Base-by-base conservation (phyloP, 1,284 basidiomycete species). In the Puccinia coronata region DNA sequence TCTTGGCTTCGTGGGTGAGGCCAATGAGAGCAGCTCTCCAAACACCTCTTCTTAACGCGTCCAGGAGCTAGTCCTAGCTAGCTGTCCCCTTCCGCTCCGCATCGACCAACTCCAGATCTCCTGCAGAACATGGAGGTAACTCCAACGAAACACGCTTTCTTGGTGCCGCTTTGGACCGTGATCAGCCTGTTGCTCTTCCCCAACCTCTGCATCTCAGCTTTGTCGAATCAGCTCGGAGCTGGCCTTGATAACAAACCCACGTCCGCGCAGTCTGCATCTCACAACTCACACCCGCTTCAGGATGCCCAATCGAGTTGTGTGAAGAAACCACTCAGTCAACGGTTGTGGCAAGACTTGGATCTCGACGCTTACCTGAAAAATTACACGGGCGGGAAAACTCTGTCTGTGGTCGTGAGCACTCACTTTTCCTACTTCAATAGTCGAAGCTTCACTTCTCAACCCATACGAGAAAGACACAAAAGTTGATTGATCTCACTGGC, bases 331-430 rank as follows among this genome's bases (percentile, higher is more conserved):
- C 61, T 81, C 41, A 81, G 31, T 25, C 59, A 74, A 74, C 25
- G 73, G 12, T 25, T 81, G 69, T 81, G 79, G 79, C 47, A 67
- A 47, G 71, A 81, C 63, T 67, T 81, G 49, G 41, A 81, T 14
- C 49, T 81, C 25, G 61, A 81, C 39, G 34, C 39, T 53, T 81
- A 81, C 47, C 70, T 81, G 23, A 23, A 43, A 16, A 41, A 73
- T 34, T 81, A 81, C 51, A 65, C 49, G n/a, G 79, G 79, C 18
- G 79, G 79, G 23, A 53, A 59, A 18, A 81, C 79, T 14, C 49
- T 81, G 28, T 74, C 79, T 55, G 69, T 81, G 18, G 53, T 63
- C 16, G 79, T 81, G 31, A 55, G 79, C 23, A 25, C 47, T 55
- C n/a, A 39, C 9, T 23, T 31, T 39, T 39, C 34, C 31, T n/a